Evolutionary conservation across 306 rosid species (phyloP).

Genomic region (Cucumis sativus): Cucumber_9930_V3 NC_026658.2:1708501-1709000

Average conservation of each 20-base stretch:
- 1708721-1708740: conserved; percentile 8
- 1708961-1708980: conserved; percentile 74
- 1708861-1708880: conserved; percentile 39
- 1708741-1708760: conserved; percentile 26
- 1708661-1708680: conserved; percentile 17
- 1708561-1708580: conserved; percentile 7
- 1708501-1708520: conserved; percentile 11
- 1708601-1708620: conserved; percentile 41
- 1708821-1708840: conserved; percentile 39
- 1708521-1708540: conserved; percentile 10
- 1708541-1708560: conserved; percentile 9
- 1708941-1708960: conserved; percentile 77
- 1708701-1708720: conserved; percentile 15
- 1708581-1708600: conserved; percentile 23
- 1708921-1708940: conserved; percentile 89
- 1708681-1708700: conserved; percentile 16
- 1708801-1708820: conserved; percentile 54
- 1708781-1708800: conserved; percentile 18
- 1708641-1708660: conserved; percentile 31
- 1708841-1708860: conserved; percentile 19
- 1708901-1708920: conserved; percentile 82
- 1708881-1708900: conserved; percentile 51
- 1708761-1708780: conserved; percentile 26
- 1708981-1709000: conserved; percentile 55
- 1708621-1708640: conserved; percentile 49